Conservation (phyloP, 176 grass and related monocot species). For the Eragrostis curvula region DNA sequence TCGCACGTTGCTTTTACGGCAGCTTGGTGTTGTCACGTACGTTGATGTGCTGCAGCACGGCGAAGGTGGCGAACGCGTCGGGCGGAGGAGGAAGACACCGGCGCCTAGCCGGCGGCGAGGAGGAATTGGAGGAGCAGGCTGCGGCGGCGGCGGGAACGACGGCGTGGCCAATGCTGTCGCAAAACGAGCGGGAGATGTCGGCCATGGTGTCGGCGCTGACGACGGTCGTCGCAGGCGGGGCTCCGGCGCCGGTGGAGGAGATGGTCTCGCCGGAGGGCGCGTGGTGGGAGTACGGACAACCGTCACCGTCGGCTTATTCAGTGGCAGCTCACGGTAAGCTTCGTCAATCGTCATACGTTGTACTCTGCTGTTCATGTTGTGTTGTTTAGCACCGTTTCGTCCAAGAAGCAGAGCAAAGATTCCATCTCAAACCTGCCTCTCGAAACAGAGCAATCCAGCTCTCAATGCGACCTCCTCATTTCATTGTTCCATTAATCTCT, state of each 20-base stretch:
- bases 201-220: constrained; percentile 64
- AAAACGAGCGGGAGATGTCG: constrained; percentile 45
- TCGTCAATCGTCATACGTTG: too few species aligned
- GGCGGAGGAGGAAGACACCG: not conserved
- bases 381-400: too few species aligned
- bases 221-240: constrained; percentile 45
- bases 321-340: not conserved
- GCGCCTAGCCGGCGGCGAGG: not conserved
- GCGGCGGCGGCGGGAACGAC: too few species aligned
- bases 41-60: constrained; percentile 29
- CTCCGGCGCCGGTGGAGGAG: not conserved
- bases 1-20: not conserved
- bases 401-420: too few species aligned
- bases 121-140: not conserved
- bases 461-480: too few species aligned
- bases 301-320: not conserved
- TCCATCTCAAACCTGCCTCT: too few species aligned
- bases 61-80: constrained; percentile 48
- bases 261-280: constrained; percentile 17
- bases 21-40: not conserved
- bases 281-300: not conserved
- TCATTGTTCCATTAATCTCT: too few species aligned
- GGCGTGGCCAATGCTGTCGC: constrained; percentile 34
- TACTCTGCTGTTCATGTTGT: too few species aligned
- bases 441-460: too few species aligned